phyloP scores from a whole-genome alignment of 495 filamentous ascomycete genomes.

The Aspergillus heteromorphus region DNA sequence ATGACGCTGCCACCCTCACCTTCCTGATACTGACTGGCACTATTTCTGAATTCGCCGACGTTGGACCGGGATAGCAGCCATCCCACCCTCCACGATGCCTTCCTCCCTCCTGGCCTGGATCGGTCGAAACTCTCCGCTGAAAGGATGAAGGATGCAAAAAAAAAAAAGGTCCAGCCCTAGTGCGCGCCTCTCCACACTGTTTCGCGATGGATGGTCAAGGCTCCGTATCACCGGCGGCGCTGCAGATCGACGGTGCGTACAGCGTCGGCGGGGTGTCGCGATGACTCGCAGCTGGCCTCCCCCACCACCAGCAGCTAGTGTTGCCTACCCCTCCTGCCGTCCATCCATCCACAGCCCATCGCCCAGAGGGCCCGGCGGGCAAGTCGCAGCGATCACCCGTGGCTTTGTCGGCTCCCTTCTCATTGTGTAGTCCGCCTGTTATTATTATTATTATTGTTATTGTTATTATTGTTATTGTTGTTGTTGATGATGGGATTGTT shows the following conservation, averaged over 20 bases:
- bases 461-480: not conserved
- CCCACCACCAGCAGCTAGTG: not conserved
- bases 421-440: too few species aligned
- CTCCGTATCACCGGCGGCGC: constrained; percentile 2
- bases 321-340: not conserved
- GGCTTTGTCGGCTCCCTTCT: not conserved
- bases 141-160: too few species aligned
- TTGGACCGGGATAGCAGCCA: not conserved
- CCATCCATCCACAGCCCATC: not conserved
- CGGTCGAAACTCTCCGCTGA: not conserved
- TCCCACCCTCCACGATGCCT: not conserved
- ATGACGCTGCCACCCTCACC: constrained; percentile 6
- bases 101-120: not conserved
- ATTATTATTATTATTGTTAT: not conserved
- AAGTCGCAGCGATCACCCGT: not conserved
- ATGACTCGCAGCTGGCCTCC: constrained; percentile 7
- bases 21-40: not conserved
- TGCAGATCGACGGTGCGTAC: constrained; percentile 12
- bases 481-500: not conserved
- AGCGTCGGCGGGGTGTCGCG: not conserved
- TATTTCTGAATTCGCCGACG: not conserved
- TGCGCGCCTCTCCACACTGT: not conserved
- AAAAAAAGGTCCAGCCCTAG: constrained; percentile 1
- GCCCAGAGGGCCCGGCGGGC: not conserved
- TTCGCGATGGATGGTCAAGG: not conserved